Percentiles rank a stretch among this genome's conserved stretches.
phyloP scores from a whole-genome alignment of 768 basidiomycete genomes.

The Boletus sensibilis region DNA sequence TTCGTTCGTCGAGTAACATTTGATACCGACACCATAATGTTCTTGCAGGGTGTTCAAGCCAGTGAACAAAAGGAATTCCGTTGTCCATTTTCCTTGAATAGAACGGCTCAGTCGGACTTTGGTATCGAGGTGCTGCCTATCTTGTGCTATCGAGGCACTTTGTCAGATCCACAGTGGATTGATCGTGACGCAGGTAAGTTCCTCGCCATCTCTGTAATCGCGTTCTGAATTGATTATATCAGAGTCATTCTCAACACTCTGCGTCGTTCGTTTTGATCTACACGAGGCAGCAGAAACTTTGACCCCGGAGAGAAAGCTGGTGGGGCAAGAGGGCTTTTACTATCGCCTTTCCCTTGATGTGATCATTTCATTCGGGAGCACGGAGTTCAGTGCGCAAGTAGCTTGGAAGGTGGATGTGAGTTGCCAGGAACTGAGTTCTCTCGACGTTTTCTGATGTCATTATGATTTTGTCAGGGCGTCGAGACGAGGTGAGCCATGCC shows the following conservation, averaged over 20 bases:
- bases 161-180: constrained; percentile 10
- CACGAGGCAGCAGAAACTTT: constrained; percentile 3
- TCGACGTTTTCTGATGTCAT: background rate
- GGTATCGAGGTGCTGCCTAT: background rate
- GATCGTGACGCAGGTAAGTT: constrained; percentile 5
- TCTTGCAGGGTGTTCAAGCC: constrained; percentile 8
- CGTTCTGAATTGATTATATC: background rate
- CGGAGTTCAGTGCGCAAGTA: constrained; percentile 27
- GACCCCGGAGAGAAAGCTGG: background rate
- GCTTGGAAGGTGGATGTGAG: constrained; percentile 15
- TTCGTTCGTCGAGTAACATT: background rate
- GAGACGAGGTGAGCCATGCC: constrained; percentile 5
- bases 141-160: constrained; percentile 14
- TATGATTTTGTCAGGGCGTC: constrained; percentile 1
- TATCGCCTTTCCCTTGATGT: constrained; percentile 5
- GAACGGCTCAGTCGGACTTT: background rate
- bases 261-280: constrained; percentile 5
- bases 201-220: background rate
- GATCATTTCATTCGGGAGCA: constrained; percentile 16
- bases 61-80: constrained; percentile 18
- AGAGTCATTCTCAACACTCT: constrained; percentile 17
- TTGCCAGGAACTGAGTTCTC: background rate
- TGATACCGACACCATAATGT: background rate
- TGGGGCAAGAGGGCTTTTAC: background rate
- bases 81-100: background rate